Conservation (phyloP, 306 rosid species). For the Inga oerstediana region DNA sequence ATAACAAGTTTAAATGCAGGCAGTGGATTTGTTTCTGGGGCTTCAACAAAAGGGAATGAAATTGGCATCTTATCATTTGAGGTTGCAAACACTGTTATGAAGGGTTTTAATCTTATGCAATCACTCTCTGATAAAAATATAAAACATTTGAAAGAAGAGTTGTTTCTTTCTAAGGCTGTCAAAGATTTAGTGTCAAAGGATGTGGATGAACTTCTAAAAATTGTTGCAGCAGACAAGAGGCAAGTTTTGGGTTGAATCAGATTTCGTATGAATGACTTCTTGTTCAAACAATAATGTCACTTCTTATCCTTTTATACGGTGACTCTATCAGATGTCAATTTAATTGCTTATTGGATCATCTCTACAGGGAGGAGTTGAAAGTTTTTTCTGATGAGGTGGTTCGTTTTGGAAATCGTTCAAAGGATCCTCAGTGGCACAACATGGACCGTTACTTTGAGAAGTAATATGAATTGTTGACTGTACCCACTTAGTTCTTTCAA, state of each 20-base stretch:
- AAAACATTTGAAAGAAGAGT: slow-evolving; percentile 62
- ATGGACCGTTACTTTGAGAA: slow-evolving; percentile 86
- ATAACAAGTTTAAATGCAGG: slow-evolving; percentile 69
- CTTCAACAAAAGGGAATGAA: slow-evolving; percentile 69
- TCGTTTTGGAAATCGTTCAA: slow-evolving; percentile 86
- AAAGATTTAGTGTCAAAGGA: slow-evolving; percentile 71
- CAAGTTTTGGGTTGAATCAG: slow-evolving; percentile 29
- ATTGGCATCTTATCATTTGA: slow-evolving; percentile 75
- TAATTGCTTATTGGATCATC: slow-evolving; percentile 33
- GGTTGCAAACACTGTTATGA: slow-evolving; percentile 80
- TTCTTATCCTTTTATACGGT: slow-evolving; percentile 9
- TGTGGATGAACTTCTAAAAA: slow-evolving; percentile 56
- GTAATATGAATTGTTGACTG: slow-evolving; percentile 51
- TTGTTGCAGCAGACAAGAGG: slow-evolving; percentile 81
- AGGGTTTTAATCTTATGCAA: slow-evolving; percentile 72
- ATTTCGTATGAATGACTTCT: slow-evolving; percentile 7
- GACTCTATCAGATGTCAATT: slow-evolving; percentile 14
- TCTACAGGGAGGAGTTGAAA: slow-evolving; percentile 68
- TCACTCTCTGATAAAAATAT: slow-evolving; percentile 60
- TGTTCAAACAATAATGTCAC: slow-evolving; percentile 5
- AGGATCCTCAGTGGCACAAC: slow-evolving; percentile 92
- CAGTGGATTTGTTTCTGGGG: slow-evolving; percentile 61
- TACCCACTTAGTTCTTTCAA: slow-evolving; percentile 21
- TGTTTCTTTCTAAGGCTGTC: slow-evolving; percentile 66
- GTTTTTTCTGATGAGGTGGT: slow-evolving; percentile 78